Conservation (phyloP, 257 asterid species). For the Primulina tabacum region DNA sequence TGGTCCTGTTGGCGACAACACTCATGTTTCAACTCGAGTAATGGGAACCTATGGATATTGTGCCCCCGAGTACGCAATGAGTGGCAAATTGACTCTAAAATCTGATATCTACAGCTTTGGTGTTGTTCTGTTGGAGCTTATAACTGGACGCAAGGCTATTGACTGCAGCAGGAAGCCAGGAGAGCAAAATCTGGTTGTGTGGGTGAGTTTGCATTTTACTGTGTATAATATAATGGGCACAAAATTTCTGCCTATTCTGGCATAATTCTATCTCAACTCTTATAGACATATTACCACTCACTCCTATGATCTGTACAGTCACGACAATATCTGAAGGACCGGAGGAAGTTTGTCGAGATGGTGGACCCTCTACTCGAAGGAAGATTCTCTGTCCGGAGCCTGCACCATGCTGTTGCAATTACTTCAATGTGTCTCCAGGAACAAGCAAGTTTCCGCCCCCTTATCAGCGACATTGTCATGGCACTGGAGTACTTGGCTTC, state of each 20-base stretch:
- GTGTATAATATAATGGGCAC: background rate
- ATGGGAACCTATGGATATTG: conserved; percentile 96
- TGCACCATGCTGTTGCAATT: conserved; percentile 72
- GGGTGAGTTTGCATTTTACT: conserved; percentile 52
- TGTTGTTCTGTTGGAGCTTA: conserved; percentile 78
- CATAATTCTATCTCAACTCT: background rate
- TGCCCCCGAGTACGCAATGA: conserved; percentile 89
- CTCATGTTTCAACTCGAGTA: conserved; percentile 90
- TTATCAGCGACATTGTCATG: conserved; percentile 56
- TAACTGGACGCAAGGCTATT: conserved; percentile 74
- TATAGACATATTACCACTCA: background rate
- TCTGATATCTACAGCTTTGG: conserved; percentile 94
- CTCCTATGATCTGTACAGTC: conserved; percentile 37
- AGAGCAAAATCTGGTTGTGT: conserved; percentile 74
- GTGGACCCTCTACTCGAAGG: conserved; percentile 76
- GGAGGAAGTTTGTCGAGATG: conserved; percentile 50
- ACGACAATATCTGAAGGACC: conserved; percentile 62
- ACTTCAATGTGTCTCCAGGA: conserved; percentile 92
- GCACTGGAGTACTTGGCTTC: conserved; percentile 76
- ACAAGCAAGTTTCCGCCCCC: conserved; percentile 70
- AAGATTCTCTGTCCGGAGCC: conserved; percentile 47
- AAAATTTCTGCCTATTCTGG: background rate
- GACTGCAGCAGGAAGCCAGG: conserved; percentile 47
- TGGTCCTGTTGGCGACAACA: conserved; percentile 86
- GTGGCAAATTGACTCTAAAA: conserved; percentile 78